Evolutionary conservation across 2,329 filamentous ascomycete species (phyloP).

Genomic region (Reticulascus tulasneorum): DNA sequence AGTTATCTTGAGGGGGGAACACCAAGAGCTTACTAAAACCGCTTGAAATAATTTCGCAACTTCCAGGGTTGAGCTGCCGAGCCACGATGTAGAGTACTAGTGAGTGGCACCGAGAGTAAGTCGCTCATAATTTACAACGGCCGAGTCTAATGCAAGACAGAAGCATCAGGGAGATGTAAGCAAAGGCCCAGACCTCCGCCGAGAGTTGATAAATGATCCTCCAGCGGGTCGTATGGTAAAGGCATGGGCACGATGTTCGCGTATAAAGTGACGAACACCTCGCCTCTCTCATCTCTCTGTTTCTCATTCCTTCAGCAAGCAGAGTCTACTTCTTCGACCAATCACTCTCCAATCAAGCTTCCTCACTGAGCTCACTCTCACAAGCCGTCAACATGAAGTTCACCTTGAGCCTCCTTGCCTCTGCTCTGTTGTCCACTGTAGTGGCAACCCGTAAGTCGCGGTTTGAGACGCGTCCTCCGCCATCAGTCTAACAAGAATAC

Average conservation of each 20-base stretch:
- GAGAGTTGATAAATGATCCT: too few relatives aligned
- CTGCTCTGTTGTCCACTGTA: constrained; percentile 12
- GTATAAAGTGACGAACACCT: constrained; percentile 3
- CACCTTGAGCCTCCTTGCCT: constrained; percentile 9
- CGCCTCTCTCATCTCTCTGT: neutral
- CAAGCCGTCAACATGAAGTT: constrained; percentile 10
- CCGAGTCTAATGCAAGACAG: too few relatives aligned
- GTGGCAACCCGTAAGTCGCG: constrained; percentile 3
- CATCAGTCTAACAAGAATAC: neutral
- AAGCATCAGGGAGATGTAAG: too few relatives aligned
- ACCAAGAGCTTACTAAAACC: too few relatives aligned
- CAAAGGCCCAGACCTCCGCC: too few relatives aligned
- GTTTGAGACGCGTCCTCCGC: neutral
- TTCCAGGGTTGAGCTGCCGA: too few relatives aligned
- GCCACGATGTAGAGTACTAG: too few relatives aligned
- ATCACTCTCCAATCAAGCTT: constrained; percentile 4
- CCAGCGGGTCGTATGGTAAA: too few relatives aligned
- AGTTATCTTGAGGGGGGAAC: too few relatives aligned
- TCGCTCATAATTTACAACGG: too few relatives aligned
- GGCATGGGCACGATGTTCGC: neutral
- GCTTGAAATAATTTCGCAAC: too few relatives aligned
- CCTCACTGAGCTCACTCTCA: neutral
- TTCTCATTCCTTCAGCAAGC: constrained; percentile 6
- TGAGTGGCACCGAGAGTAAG: too few relatives aligned
- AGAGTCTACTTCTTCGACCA: constrained; percentile 1